Percentiles rank a stretch among this genome's conserved stretches.
Conservation (phyloP, 257 asterid genomes). For the Paraleonurus japonicus region DNA sequence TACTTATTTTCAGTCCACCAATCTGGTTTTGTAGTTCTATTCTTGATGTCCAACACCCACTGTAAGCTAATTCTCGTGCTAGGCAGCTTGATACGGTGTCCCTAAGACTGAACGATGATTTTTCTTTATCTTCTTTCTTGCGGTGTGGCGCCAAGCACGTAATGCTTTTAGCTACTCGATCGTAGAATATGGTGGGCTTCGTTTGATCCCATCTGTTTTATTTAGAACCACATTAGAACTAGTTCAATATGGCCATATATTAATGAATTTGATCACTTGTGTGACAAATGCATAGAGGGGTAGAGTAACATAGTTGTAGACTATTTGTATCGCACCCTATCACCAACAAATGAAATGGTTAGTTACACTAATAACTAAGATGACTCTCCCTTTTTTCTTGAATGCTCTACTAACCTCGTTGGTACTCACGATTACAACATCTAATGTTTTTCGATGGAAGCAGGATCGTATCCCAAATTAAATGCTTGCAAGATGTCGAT, state of each 20-base stretch:
- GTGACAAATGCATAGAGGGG: slow-evolving; percentile 68
- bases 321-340: slow-evolving; percentile 48
- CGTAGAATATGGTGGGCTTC: slow-evolving; percentile 54
- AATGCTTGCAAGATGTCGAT: slow-evolving; percentile 35
- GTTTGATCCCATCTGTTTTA: slow-evolving; percentile 57
- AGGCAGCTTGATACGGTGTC: slow-evolving; percentile 38
- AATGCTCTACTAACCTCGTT: slow-evolving; percentile 44
- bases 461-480: slow-evolving; percentile 54
- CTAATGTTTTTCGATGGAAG: slow-evolving; percentile 40
- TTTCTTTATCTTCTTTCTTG: slow-evolving; percentile 43
- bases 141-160: slow-evolving; percentile 50
- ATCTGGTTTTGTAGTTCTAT: slow-evolving; percentile 59
- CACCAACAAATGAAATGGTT: neutral
- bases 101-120: slow-evolving; percentile 2
- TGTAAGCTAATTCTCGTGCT: slow-evolving; percentile 40
- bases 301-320: slow-evolving; percentile 62
- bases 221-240: neutral
- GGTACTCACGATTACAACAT: slow-evolving; percentile 41
- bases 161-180: slow-evolving; percentile 43
- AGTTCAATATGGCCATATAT: neutral
- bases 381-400: neutral
- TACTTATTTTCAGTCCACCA: slow-evolving; percentile 42
- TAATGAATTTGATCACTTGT: slow-evolving; percentile 38
- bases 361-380: neutral
- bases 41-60: slow-evolving; percentile 55